Evolutionary conservation across 192 early-diverging fungal genomes (phyloP).

Genomic region (Podila epigama): DNA sequence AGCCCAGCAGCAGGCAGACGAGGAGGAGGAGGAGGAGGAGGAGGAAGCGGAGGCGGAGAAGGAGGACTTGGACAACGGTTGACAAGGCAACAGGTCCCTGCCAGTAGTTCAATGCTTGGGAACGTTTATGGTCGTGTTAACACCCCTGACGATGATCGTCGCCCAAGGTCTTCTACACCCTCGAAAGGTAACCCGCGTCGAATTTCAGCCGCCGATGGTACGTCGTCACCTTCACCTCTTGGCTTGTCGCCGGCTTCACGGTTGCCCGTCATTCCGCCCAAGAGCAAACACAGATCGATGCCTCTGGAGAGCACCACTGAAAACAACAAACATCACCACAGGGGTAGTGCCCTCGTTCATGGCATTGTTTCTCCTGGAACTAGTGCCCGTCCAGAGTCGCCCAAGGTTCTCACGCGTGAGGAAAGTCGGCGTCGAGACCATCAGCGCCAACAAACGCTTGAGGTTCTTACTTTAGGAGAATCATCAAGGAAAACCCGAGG

Average conservation of each 20-base stretch:
- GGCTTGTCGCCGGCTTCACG: background rate
- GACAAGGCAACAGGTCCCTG: no score
- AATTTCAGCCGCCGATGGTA: background rate
- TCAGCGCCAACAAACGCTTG: background rate
- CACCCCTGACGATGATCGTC: background rate
- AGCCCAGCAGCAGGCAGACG: no score
- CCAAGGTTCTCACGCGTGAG: background rate
- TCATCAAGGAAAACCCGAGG: background rate
- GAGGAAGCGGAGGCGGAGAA: no score
- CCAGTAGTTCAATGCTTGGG: no score
- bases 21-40: no score
- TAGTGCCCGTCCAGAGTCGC: background rate
- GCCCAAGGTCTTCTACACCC: background rate
- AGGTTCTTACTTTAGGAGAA: background rate
- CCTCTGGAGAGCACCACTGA: no score
- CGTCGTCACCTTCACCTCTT: background rate
- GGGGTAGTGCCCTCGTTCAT: no score
- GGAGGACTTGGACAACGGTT: no score
- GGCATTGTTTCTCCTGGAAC: no score
- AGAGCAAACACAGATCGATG: constrained; percentile 16
- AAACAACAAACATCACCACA: no score
- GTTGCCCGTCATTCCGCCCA: constrained; percentile 20
- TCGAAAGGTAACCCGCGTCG: background rate
- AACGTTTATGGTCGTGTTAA: no score
- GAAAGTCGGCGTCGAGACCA: background rate